Evolutionary conservation across 2,329 filamentous ascomycete species (phyloP).

Genomic region (Dendryphion nanum): DNA sequence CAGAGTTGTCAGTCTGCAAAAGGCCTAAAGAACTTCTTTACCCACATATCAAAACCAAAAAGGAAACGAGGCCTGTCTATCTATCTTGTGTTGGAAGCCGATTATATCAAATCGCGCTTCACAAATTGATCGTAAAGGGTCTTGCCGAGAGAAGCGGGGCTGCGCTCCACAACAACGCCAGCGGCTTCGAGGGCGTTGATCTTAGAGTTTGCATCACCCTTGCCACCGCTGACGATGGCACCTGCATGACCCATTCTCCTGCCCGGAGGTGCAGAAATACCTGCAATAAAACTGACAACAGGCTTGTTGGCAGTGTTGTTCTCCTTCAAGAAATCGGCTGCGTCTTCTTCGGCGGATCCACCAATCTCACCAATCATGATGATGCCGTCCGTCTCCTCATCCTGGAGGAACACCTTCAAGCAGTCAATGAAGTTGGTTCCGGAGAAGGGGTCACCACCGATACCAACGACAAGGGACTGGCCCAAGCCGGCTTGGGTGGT

Average conservation of each 20-base stretch:
- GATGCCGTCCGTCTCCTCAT: constrained; percentile 96
- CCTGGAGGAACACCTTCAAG: constrained; percentile 92
- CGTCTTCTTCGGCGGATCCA: constrained; percentile 95
- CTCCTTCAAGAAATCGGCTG: constrained; percentile 89
- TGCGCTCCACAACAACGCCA: constrained; percentile 94
- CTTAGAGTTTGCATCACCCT: constrained; percentile 98
- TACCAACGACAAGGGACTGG: constrained; percentile 96
- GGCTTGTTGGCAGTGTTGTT: constrained; percentile 95
- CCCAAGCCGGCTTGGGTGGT: constrained; percentile 95
- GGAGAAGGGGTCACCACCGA: constrained; percentile 97
- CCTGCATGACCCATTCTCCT: constrained; percentile 97
- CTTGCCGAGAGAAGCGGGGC: constrained; percentile 88
- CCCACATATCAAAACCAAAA: constrained; percentile 19
- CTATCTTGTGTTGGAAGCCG: constrained; percentile 1
- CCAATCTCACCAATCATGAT: constrained; percentile 99
- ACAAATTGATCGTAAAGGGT: constrained; percentile 94
- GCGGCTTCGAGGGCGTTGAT: constrained; percentile 90
- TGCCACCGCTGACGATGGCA: constrained; percentile 95
- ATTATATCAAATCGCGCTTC: constrained; percentile 88
- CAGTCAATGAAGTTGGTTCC: constrained; percentile 99
- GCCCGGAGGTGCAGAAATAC: constrained; percentile 94
- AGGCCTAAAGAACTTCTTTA: background rate
- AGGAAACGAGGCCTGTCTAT: constrained; percentile 10
- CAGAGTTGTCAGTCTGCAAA: constrained; percentile 17
- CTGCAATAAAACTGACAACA: constrained; percentile 96